A percentile compares a stretch with the other conserved stretches of the same genome.
Evolutionary conservation across 2,329 filamentous ascomycete genomes (phyloP).

Genomic region (Acrocalymma vagum): DNA sequence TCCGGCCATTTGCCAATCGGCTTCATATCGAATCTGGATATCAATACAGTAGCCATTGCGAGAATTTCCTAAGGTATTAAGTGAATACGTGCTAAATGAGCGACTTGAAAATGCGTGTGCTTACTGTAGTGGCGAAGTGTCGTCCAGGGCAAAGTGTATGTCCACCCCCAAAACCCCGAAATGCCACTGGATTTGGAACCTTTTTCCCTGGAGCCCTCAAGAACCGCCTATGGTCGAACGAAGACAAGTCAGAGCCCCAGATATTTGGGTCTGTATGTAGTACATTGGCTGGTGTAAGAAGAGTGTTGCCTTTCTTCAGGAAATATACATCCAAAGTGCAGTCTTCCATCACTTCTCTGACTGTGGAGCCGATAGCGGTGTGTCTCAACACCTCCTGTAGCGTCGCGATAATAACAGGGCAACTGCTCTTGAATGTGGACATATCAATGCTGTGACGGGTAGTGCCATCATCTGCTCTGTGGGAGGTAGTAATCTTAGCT

Average conservation of each 20-base stretch:
- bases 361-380: constrained; percentile 38
- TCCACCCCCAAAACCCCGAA: constrained; percentile 40
- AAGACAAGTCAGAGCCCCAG: constrained; percentile 36
- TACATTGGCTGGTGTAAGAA: constrained; percentile 36
- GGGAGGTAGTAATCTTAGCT: background rate
- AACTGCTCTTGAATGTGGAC: constrained; percentile 39
- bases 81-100: no score
- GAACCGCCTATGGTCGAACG: constrained; percentile 43
- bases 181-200: constrained; percentile 21
- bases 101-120: no score
- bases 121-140: constrained; percentile 40
- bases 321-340: constrained; percentile 34
- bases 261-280: constrained; percentile 28
- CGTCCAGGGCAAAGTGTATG: constrained; percentile 39
- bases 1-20: no score
- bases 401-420: constrained; percentile 48
- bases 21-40: no score
- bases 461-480: constrained; percentile 3
- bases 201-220: no score
- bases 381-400: constrained; percentile 51
- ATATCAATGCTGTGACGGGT: constrained; percentile 33
- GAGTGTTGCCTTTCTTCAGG: no score
- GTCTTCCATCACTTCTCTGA: constrained; percentile 41
- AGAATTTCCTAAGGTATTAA: no score
- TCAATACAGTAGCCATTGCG: no score